Base-by-base conservation (phyloP, 768 basidiomycete genomes). In the Daedalea quercina region DNA sequence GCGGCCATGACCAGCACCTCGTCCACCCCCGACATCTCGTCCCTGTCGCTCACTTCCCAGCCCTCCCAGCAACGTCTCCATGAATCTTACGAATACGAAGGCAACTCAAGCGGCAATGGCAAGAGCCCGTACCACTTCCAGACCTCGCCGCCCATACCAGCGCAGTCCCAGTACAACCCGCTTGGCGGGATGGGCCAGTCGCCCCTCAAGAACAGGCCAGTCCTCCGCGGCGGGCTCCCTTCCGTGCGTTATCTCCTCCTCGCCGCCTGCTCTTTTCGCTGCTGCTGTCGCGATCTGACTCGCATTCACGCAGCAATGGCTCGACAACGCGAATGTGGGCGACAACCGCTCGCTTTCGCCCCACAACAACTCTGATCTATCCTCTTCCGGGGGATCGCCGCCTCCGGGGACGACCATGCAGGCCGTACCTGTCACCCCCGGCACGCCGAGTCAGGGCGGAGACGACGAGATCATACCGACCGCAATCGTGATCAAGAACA, bases 401-500 rank as follows among this genome's bases (percentile, higher is more conserved):
- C 87, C 89, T 58, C 63, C 72, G 64, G 64, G 69, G 24, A 69
- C 69, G 51, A 65, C 73, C 54, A 61, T 65, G 46, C 61, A 79
- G 40, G 67, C 76, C 53, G n/a, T n/a, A n/a, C 67, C 78, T 54
- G 67, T 78, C 19, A 71, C 70, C 3, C 73, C 81, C 22, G 69
- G 73, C 28, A 77, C 81, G 12, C 77, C 82, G 45, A 71, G 69
- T 54, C 75, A 71, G 65, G 78, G 71, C 54, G 62, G 67, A 41
- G 90, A 92, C 61, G 93, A 96, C 70, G 94, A 96, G 69, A 79
- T 96, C 69, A 98, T 98, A 72, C 95, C 95, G 51, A 98, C 94
- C 9, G 96, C 96, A 51, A 97, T 99, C 65, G 96, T 99, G 67
- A 97, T 99, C 71, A 99, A 99, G 82, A 97, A 97, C 77, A 99